Evolutionary conservation across 805 yeast genomes (phyloP), one percentile per base, ranked within the genome.

Genomic region (Kodamaea jinghongensis): DNA sequence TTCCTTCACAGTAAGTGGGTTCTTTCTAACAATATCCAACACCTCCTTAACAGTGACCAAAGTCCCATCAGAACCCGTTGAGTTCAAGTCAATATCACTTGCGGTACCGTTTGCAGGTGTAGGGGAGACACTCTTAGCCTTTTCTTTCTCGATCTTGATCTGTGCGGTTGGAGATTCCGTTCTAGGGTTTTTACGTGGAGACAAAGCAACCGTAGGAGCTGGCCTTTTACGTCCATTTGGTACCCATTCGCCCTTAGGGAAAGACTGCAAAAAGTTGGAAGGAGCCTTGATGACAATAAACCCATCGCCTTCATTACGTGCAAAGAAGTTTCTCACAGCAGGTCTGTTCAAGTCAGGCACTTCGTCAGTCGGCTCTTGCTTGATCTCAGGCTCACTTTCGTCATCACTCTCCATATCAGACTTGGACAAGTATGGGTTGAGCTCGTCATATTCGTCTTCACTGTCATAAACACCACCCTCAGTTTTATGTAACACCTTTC

Each of bases 391-490:
- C 28, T 69, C 71, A 32, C 76, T 71, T 38, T 83, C 87, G 10
- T 76, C 64, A 36, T 81, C 86, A 43, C 87, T 81, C 50, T 54
- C 86, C 77, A 34, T 83, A 46, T 70, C 75, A 3, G 70, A 63
- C 50, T 58, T 63, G 1, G 71, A 78, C 15, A 84, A 67, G 54
- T 88, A 89, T 28, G 96, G 96, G 57, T 88, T 87, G 32, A 74
- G 73, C 9, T 60, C 48, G 23, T 58, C 65, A 15, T 76, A 79
- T 40, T 88, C 93, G 39, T 86, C 91, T 47, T 86, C 95, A 39
- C 84, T 78, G 51, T 89, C 97, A 51, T 91, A 89, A 34, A 87
- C 90, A 31, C 84, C 95, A 61, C 87, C 81, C 59, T 91, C 97
- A 22, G 91, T 79, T 51, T 88, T 83, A 47, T 83, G 80, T 51